A percentile compares a stretch with the other conserved stretches of the same genome.
These are phyloP conservation scores for Vanilla planifolia DNA, from an alignment of 106 monocot species.

Conservation along the genomic window DNA sequence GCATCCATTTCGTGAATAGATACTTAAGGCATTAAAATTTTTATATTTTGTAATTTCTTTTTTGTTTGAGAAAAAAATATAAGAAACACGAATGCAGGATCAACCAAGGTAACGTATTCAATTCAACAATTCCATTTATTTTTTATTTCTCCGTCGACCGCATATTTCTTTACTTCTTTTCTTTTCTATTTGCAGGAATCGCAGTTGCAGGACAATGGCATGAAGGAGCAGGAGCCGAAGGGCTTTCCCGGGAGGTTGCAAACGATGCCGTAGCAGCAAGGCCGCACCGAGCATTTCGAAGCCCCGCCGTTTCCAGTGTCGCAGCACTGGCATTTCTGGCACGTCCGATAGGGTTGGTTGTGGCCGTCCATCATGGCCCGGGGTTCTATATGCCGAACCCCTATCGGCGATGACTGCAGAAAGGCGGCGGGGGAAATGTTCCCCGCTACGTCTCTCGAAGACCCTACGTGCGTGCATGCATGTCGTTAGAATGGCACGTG, in stretches of 20 bases:
- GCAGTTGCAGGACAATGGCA: constrained; percentile 59
- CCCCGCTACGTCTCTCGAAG: too few species aligned
- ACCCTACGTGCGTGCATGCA: not conserved
- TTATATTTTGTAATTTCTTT: too few species aligned
- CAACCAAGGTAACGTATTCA: too few species aligned
- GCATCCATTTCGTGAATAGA: too few species aligned
- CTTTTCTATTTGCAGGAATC: constrained; percentile 29
- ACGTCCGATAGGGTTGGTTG: constrained; percentile 40
- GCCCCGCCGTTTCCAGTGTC: constrained; percentile 19
- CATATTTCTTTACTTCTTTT: too few species aligned
- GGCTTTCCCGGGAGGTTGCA: constrained; percentile 74
- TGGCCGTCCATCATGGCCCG: not conserved
- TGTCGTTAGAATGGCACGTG: not conserved
- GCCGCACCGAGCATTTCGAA: constrained; percentile 44
- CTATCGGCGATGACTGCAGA: not conserved
- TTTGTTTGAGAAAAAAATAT: too few species aligned
- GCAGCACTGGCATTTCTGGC: constrained; percentile 56
- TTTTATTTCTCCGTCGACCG: too few species aligned
- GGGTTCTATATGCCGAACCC: not conserved
- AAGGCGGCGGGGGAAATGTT: not conserved
- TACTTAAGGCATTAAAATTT: too few species aligned
- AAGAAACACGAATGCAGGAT: too few species aligned
- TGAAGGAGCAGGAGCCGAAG: constrained; percentile 62
- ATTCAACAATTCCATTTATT: too few species aligned
- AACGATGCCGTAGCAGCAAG: constrained; percentile 71